Evolutionary conservation across 768 basidiomycete species (phyloP), one percentile per base, ranked within the genome.

Genomic region (Trametes sanguinea): DNA sequence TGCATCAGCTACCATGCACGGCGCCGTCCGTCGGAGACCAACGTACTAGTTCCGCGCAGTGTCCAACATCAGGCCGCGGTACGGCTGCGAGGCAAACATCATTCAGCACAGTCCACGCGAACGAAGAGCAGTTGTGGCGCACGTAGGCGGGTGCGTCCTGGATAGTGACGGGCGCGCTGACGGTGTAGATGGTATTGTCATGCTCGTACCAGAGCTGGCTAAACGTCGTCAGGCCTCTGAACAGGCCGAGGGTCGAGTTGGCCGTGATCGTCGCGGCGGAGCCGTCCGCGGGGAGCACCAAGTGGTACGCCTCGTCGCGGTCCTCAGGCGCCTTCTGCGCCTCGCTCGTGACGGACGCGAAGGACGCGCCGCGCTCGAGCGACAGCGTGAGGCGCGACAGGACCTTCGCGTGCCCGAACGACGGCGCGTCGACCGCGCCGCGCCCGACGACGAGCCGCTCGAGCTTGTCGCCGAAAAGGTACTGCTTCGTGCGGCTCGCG

Each of bases 21-120:
- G 33, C 2, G 64, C 46, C 30, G 58, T 14, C 29, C 33, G 14
- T 42, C 9, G 45, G 3, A 55, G 33, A 17, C 37, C 1, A 7
- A 75, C 86, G 60, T 68, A 88, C 85, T 78, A 94, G 74, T 92
- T 88, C 29, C 92, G 78, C 1, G 90, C 78, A 0, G 92, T 94
- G 70, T 94, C 92, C 11, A 94, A 80, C 83, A 93, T 83, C 57
- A 92, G 80, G 8, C 88, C 90, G 22, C 92, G 83, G 70, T 87
- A 90, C 0, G 87, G 86, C 87, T 89, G 65, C 22, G 22, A 22
- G 22, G 22, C 22, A 22, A 22, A 22, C 22, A 22, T 22, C 22
- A 22, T 37, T 37, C 35, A 37, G 35, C 35, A 37, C 35, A 22
- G 22, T 22, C 22, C 22, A 22, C 22, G 22, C 22, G 22, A 22